These are phyloP conservation scores for Jimgerdemannia lactiflua DNA, from an alignment of 192 early-diverging fungal species.

Conservation along the genomic window DNA sequence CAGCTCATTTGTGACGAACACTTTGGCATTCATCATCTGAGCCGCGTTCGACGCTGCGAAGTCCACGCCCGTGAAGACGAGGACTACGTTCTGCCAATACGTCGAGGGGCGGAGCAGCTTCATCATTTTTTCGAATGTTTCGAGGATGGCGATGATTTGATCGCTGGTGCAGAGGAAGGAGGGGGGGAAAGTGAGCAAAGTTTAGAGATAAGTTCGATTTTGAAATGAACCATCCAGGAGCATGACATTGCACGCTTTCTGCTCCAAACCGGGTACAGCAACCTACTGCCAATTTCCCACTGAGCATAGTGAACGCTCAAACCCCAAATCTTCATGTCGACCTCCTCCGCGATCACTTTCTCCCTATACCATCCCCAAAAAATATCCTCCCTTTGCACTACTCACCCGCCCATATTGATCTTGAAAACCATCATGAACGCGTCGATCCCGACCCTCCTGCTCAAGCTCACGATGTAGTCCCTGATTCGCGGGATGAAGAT, in stretches of 20 bases:
- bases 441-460: conserved; percentile 21
- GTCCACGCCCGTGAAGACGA: conserved; percentile 23
- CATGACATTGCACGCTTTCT: no score
- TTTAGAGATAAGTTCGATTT: neutral
- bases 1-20: conserved; percentile 3
- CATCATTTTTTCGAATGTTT: conserved; percentile 21
- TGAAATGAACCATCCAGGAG: no score
- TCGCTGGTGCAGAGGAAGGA: conserved; percentile 1
- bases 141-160: conserved; percentile 9
- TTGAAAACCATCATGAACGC: conserved; percentile 18
- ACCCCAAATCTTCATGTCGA: no score
- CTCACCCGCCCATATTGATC: conserved; percentile 8
- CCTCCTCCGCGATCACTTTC: no score
- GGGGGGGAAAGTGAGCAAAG: neutral
- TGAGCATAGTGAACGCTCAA: no score
- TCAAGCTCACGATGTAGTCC: conserved; percentile 14
- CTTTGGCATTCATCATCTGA: conserved; percentile 7
- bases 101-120: conserved; percentile 6
- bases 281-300: no score
- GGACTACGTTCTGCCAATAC: conserved; percentile 20
- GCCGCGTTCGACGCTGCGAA: neutral
- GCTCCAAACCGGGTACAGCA: no score
- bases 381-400: neutral
- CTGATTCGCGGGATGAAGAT: conserved; percentile 2
- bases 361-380: no score